Base-by-base conservation (phyloP, 2,329 filamentous ascomycete genomes). In the Pyrenochaeta sp. region DNA sequence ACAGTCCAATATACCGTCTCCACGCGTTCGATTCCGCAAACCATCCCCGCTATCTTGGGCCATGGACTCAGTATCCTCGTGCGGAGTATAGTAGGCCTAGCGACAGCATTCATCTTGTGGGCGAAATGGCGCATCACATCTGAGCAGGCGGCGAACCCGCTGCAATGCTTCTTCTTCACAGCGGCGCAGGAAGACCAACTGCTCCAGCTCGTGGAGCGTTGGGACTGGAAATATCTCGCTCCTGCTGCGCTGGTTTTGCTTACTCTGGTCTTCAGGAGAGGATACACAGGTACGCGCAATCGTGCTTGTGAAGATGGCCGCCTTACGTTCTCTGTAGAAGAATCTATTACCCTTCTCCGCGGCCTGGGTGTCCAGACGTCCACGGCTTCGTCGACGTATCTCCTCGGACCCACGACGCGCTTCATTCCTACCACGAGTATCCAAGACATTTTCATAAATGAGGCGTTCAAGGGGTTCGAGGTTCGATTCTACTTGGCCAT, bases 1-100 rank as follows among this genome's bases (percentile, higher is more conserved):
- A 96, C 94, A n/a, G 86, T 89, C 67, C 88, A 89, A 56, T 97
- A 93, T 79, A 95, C 88, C 20, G 89, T 96, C 42, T 94, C 92
- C 23, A 96, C 92, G 44, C 83, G 85, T 30, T 84, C 88, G 9
- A 64, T 71, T 9, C 73, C 72, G 23, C 69, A 68, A 7, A 80
- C 75, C 11, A 61, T 80, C 21, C 62, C 77, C 10, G 73, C 79
- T 9, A 75, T 71, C 43, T 44, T 77, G 32, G 54, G 74, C 5
- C 76, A 74, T 55, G 68, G 71, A 48, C 41, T 78, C 21, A 67
- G 74, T 29, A 55, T 81, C 35, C 47, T 79, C 5, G 44, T 77
- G 3, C 76, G 81, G 13, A 51, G 77, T 3, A 3, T 77, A 2
- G 45, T 79, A 3, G 77, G 76, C 21, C 31, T 72, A 11, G 62